A percentile compares a stretch with the other conserved stretches of the same genome.
Conservation (phyloP, 2,329 filamentous ascomycete genomes). For the Cladorrhinum sp. region DNA sequence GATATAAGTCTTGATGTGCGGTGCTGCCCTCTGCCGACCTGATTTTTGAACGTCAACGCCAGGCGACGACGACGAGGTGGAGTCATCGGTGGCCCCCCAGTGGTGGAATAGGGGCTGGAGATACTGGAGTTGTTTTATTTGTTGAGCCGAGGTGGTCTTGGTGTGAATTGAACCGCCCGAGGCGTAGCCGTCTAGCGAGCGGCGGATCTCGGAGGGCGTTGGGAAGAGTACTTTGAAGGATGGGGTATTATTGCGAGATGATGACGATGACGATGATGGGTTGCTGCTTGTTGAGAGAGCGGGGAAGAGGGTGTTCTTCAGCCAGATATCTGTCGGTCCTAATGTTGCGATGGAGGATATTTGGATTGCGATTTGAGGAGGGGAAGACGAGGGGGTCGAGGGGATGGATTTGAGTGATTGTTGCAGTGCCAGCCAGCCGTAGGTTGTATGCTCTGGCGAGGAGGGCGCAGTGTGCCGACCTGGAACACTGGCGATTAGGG, state of each 20-base stretch:
- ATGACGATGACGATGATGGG: neutral
- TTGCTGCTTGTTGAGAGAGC: conserved; percentile 33
- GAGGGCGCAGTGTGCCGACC: conserved; percentile 52
- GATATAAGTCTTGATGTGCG: conserved; percentile 88
- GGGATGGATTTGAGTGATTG: conserved; percentile 57
- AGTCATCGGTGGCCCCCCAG: conserved; percentile 73
- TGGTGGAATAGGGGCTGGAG: conserved; percentile 68
- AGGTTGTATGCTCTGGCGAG: conserved; percentile 49
- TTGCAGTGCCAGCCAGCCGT: conserved; percentile 72
- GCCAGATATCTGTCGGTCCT: conserved; percentile 68
- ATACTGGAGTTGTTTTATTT: conserved; percentile 71
- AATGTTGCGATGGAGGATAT: conserved; percentile 82
- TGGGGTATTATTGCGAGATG: conserved; percentile 31
- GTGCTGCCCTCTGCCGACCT: conserved; percentile 67
- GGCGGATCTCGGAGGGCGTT: conserved; percentile 72
- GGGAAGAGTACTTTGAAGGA: conserved; percentile 75
- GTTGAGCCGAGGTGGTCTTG: conserved; percentile 67
- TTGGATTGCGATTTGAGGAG: conserved; percentile 56
- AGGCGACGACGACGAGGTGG: conserved; percentile 33
- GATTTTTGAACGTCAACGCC: too few relatives aligned
- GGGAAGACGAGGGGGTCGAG: conserved; percentile 23
- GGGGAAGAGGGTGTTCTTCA: conserved; percentile 61
- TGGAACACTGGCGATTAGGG: conserved; percentile 76
- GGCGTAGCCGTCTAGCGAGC: conserved; percentile 71
- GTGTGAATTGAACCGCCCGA: conserved; percentile 81